Evolutionary conservation across 257 asterid species (phyloP), one percentile per base, ranked within the genome.

Genomic region (Solanum appendiculatum): DNA sequence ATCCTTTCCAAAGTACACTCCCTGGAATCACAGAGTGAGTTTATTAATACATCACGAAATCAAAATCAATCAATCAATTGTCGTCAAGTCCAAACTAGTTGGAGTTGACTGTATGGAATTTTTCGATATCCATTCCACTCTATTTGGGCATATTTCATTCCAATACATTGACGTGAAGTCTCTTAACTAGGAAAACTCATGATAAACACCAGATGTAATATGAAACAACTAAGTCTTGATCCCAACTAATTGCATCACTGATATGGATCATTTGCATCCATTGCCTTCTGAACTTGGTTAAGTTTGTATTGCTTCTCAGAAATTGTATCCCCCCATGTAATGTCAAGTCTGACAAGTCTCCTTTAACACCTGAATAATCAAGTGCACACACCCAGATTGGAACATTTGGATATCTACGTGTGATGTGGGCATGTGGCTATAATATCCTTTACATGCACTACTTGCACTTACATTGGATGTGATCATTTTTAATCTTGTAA

Each of bases 1-100:
- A 95, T 92, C 90, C 94, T 91, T 89, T 94, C 98, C 78, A 93
- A 89, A 84, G 92, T 92, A 88, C 94, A 95, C 37, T 88, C 89
- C 94, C 99, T 97, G 92, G 92, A 48, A 80, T 3, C 34, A 72
- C 18, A 48, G 86, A 90, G 80, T 44, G 81, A 86, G 39, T 29
- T 81, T 54, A 54, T 60, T n/a, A 51, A 87, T 64, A 39, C 25
- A 27, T 68, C 54, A 23, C 31, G 7, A 58, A 39, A 72, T 82
- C 39, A 78, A 34, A 81, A 39, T 42, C 56, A 33, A 40, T 33
- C 56, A 33, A 40, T 60, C 33, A 84, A 48, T 20, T 29, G 42
- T 29, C 68, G 44, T 81, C 85, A 10, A 46, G n/a, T 46, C 9
- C 66, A 80, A 80, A 48, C 9, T 48, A 48, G 85, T 81, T 46